Base-by-base conservation (phyloP, 441 rosid genomes). In the Cnidoscolus chayamansa region DNA sequence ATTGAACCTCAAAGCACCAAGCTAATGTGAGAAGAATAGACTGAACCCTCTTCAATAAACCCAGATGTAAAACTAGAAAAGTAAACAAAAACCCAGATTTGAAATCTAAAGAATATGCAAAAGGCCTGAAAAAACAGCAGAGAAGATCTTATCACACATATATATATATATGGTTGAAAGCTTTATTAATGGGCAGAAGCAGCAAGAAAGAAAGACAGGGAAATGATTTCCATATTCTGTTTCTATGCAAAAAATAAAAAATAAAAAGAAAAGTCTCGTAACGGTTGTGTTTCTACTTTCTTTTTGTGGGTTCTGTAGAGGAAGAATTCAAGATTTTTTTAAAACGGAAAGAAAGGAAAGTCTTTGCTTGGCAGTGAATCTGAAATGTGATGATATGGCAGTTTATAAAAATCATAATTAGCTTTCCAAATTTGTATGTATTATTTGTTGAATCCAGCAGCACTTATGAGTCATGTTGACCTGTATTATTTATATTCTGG, bases 171-270 rank as follows among this genome's bases (percentile, higher is more conserved):
- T 25, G 25, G 25, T 25, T 25, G 25, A 25, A 25, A 25, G 25
- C 25, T 25, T 25, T 61, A 30, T 47, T 59, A 62, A 49, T n/a
- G 59, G 47, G 50, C n/a, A 60, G 59, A 17, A 37, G 45, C 9
- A 66, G 53, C 30, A 17, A 66, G 20, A 40, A 17, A 67, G 32
- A 61, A 63, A n/a, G 48, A 45, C 47, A 47, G 12, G 20, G 2
- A 47, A 65, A 69, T 75, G 25, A 64, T 70, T 64, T 71, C 37
- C 54, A 63, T 56, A 54, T 32, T 17, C 7, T 13, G 35, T 13
- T 69, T 40, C 65, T 12, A 55, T 9, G 45, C 6, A 62, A 32
- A 54, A 16, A 53, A 9, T 49, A 4, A 63, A 9, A 19, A 8
- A 13, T 48, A 57, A 1, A 5, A 35, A 15, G 40, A 8, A 30